Evolutionary conservation across 192 early-diverging fungal genomes (phyloP), one percentile per base, ranked within the genome.

Genomic region (Linnemannia exigua): DNA sequence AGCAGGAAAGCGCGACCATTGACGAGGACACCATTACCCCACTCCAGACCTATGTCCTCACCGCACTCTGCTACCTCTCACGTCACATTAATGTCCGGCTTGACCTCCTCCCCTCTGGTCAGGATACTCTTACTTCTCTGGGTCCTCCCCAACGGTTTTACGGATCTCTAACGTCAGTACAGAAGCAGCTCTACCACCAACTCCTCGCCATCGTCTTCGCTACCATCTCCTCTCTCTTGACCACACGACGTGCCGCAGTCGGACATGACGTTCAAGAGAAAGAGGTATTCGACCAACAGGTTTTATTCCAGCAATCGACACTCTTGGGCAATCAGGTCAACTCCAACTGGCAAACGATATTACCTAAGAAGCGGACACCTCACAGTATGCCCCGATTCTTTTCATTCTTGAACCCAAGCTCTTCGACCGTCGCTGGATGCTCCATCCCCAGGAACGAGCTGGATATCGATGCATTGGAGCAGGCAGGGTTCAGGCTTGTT

Each of bases 71-170:
- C 28, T 86, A 86, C 33, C 70, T 86, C 14, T 31, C 74, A 5
- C 84, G 84, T 25, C 84, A 86, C 58, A 86, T 86, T 63, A 86
- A 86, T 38, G 44, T 86, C 38, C 74, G 84, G 70, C 79, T 86
- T 28, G 84, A 86, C 44, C 67, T 86, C 75, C 70, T 86, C 15
- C 84, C 84, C 6, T 76, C 84, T 17, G 84, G 84, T 36, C 77
- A 80, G 38, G 79, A 80, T 66, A 85, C 84, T 22, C 84, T 86
- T 7, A 86, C 84, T 0, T 77, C 84, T 19, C 33, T 86, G 6
- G 84, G 84, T 6, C 72, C 84, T 2, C 84, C 84, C 12, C 84
- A 86, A 35, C 78, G 84, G 38, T 78, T 75, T 33, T 84, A 70
- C 41, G 48, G 75, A 16, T 72, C 79, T 35, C 31, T 80, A 19